These are phyloP conservation scores for Mycena epipterygia DNA, from an alignment of 768 basidiomycete genomes.

Conservation along the genomic window DNA sequence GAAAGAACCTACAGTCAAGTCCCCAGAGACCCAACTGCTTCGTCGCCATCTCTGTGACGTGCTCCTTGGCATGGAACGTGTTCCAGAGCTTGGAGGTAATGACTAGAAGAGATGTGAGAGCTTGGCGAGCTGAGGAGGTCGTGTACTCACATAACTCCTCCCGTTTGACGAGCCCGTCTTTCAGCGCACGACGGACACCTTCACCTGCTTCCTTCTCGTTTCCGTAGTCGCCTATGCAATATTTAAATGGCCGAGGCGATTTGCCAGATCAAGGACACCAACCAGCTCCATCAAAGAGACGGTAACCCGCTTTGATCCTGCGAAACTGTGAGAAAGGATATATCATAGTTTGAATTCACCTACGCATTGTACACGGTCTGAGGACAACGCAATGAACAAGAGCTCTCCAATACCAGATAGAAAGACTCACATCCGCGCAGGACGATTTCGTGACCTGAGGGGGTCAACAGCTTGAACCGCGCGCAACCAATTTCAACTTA, in stretches of 20 bases:
- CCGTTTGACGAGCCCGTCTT: conserved; percentile 86
- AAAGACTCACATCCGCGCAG: conserved; percentile 69
- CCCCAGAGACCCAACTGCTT: conserved; percentile 87
- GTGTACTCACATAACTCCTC: conserved; percentile 83
- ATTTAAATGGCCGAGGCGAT: neutral
- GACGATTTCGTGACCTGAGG: conserved; percentile 67
- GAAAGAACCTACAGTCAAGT: conserved; percentile 56
- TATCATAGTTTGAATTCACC: neutral
- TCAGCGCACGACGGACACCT: conserved; percentile 83
- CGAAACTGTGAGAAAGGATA: neutral
- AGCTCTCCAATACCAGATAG: neutral
- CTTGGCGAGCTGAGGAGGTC: neutral
- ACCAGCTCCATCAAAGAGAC: conserved; percentile 88
- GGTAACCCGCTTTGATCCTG: conserved; percentile 83
- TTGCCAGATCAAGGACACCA: conserved; percentile 62
- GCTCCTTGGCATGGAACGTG: conserved; percentile 86
- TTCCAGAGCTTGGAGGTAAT: conserved; percentile 96
- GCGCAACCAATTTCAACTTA: conserved; percentile 37
- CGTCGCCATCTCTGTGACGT: conserved; percentile 68
- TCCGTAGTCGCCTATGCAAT: conserved; percentile 51
- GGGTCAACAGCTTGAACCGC: conserved; percentile 47
- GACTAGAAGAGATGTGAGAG: conserved; percentile 55
- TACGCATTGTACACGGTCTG: conserved; percentile 84
- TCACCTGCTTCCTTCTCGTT: conserved; percentile 88
- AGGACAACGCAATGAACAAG: neutral